Evolutionary conservation across 1,139 yeast genomes (phyloP), one percentile per base, ranked within the genome.

Genomic region (Candida freyschussii): DNA sequence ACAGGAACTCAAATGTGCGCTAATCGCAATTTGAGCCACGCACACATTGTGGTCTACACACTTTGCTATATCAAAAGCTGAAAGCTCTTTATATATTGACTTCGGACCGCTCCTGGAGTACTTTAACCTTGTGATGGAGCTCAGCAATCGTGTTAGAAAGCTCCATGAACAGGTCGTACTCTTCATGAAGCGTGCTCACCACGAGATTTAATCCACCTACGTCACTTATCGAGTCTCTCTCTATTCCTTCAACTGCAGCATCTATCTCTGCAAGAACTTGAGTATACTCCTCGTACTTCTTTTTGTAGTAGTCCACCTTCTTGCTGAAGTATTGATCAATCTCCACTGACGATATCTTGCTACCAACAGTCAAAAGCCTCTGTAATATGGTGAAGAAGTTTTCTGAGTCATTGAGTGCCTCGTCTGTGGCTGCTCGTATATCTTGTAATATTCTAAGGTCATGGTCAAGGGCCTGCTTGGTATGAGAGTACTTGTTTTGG

Each of bases 71-170:
- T n/a, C n/a, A n/a, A n/a, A n/a, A n/a, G n/a, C n/a, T n/a, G n/a
- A n/a, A n/a, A n/a, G n/a, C 7, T 14, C 7, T 9, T 16, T 26
- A 9, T 13, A 26, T 17, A 6, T 17, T 7, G 21, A 13, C 12
- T 17, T n/a, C 18, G 12, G 35, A 27, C 12, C 37, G 33, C 21
- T 49, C 52, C 24, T 44, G 44, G 2, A 49, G 22, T 7, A 33
- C 38, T 43, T 68, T 75, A 2, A 80, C 79, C 37, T 76, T 78
- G 47, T 81, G 87, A 59, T 91, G 97, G 33, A 86, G 62, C 50
- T 83, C 95, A 2, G 97, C 97, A 52, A 89, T 79, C 21, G 78
- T 72, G 58, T 87, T 94, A 38, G 96, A 89, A 32, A 87, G 68
- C 50, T 87, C 95, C 89, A 91, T 84, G 59, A 89, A 89, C 43